Evolutionary conservation across 352 stramenopile species (phyloP).

Genomic region (Poterioochromonas sp.): DNA sequence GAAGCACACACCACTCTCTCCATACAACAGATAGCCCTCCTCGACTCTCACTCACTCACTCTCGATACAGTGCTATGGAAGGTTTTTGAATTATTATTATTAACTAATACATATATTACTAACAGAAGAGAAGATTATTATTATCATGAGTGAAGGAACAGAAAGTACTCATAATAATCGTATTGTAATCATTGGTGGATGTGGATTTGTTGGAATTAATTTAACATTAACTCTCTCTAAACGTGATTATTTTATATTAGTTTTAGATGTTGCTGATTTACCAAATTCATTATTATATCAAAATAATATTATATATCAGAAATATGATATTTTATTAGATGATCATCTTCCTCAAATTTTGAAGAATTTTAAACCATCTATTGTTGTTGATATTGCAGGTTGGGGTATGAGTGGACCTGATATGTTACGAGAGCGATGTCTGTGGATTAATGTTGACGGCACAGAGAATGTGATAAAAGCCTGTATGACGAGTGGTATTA

Average conservation of each 20-base stretch:
- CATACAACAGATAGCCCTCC: too few species aligned
- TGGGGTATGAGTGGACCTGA: background rate
- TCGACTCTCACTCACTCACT: too few species aligned
- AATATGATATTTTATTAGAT: background rate
- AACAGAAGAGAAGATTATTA: too few species aligned
- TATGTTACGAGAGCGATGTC: background rate
- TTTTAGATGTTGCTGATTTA: background rate
- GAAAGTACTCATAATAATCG: too few species aligned
- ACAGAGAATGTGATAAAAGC: background rate
- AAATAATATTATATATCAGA: background rate
- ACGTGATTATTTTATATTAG: background rate
- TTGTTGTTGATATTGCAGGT: background rate
- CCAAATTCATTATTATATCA: background rate
- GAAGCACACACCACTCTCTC: too few species aligned
- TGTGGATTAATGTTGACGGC: background rate
- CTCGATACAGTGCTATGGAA: too few species aligned
- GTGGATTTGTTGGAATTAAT: slow-evolving; percentile 1
- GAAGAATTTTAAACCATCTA: background rate
- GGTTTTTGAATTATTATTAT: too few species aligned
- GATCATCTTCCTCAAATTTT: background rate
- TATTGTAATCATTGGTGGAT: too few species aligned
- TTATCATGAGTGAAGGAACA: too few species aligned
- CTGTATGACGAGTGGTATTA: background rate
- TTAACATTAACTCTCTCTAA: background rate
- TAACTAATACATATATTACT: too few species aligned